Percentiles rank a stretch among this genome's conserved stretches.
phyloP scores from a whole-genome alignment of 768 basidiomycete species.

The Mycena chlorophos region DNA sequence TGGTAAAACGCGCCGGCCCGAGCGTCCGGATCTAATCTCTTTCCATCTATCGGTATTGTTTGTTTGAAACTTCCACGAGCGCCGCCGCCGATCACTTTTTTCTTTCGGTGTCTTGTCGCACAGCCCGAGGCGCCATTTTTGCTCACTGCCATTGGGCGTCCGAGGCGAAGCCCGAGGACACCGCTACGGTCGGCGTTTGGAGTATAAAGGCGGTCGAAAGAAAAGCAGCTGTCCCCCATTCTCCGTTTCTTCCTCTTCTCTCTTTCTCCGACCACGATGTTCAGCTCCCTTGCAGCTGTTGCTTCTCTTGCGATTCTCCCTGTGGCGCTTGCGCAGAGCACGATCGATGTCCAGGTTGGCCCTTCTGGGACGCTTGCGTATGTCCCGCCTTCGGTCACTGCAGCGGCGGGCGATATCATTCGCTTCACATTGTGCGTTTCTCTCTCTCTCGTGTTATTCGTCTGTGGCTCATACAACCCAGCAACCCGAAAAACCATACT shows the following conservation, averaged over 20 bases:
- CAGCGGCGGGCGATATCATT: conserved; percentile 20
- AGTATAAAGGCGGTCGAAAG: neutral
- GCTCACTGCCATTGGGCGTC: too few relatives aligned
- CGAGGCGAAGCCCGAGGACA: too few relatives aligned
- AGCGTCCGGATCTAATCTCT: too few relatives aligned
- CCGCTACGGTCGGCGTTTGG: too few relatives aligned
- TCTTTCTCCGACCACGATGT: neutral
- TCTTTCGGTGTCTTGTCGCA: too few relatives aligned
- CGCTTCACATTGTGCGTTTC: conserved; percentile 24
- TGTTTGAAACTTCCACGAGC: too few relatives aligned
- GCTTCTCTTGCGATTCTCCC: conserved; percentile 10
- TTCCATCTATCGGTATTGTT: too few relatives aligned
- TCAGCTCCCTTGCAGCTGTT: neutral
- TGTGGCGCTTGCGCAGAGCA: conserved; percentile 9
- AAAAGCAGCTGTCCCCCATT: too few relatives aligned
- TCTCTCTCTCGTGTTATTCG: neutral
- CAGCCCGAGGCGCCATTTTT: too few relatives aligned
- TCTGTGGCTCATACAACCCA: neutral
- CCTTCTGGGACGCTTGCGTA: conserved; percentile 18
- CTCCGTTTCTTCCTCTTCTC: neutral
- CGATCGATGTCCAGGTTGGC: conserved; percentile 22
- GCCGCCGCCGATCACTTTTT: too few relatives aligned
- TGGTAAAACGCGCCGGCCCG: too few relatives aligned
- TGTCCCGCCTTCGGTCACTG: conserved; percentile 21
- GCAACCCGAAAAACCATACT: conserved; percentile 32